Percentiles rank a stretch among this genome's conserved stretches.
Evolutionary conservation across 306 rosid genomes (phyloP).

Genomic region (Benincasa hispida): DNA sequence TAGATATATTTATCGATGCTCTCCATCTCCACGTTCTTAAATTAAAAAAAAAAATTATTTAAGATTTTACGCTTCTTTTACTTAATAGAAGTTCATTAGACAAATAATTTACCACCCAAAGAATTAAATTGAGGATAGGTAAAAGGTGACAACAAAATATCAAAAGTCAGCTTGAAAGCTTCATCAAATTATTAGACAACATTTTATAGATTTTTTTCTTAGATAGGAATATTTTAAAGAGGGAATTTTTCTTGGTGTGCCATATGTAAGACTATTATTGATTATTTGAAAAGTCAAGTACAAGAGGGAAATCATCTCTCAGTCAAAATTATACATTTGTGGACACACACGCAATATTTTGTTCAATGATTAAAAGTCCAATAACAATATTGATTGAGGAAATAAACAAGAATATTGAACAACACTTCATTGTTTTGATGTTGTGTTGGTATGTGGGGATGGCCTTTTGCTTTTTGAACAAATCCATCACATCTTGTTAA

Average conservation of each 20-base stretch:
- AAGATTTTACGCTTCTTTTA: too few species aligned
- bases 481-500: background rate
- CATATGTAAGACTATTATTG: background rate
- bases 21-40: too few species aligned
- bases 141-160: background rate
- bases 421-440: background rate
- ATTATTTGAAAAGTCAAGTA: background rate
- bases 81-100: too few species aligned
- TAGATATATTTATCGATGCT: too few species aligned
- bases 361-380: background rate
- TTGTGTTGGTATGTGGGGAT: background rate
- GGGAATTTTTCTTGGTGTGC: too few species aligned
- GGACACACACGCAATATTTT: background rate
- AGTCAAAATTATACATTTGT: background rate
- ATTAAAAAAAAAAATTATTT: too few species aligned
- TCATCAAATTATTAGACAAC: too few species aligned
- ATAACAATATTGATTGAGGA: background rate
- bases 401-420: background rate
- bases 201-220: too few species aligned
- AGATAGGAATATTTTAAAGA: too few species aligned
- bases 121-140: background rate
- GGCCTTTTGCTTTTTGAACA: background rate
- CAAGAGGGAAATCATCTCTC: background rate
- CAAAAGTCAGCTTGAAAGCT: background rate
- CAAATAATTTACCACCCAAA: background rate